Conservation (phyloP, 2,329 filamentous ascomycete genomes). For the Rugonectria rugulosa region DNA sequence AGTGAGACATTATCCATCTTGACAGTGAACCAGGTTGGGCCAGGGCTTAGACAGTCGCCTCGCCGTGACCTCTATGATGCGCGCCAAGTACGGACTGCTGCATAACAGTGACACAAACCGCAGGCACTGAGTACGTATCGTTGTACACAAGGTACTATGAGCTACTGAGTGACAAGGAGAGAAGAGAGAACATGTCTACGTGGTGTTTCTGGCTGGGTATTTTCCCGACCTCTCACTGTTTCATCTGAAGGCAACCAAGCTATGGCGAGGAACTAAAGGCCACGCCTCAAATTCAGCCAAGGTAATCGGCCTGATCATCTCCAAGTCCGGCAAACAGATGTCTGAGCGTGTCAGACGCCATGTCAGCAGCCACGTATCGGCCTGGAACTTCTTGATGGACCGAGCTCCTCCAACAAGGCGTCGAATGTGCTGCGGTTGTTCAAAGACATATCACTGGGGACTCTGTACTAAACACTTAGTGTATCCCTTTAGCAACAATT, state of each 20-base stretch:
- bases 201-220: too few relatives aligned
- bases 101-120: not conserved
- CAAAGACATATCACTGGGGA: too few relatives aligned
- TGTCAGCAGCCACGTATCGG: not conserved
- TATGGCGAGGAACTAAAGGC: not conserved
- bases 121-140: not conserved
- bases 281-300: not conserved
- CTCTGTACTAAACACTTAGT: too few relatives aligned
- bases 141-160: not conserved
- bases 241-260: not conserved
- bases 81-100: not conserved
- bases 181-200: not conserved
- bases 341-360: not conserved
- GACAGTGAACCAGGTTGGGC: not conserved
- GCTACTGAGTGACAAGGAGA: not conserved
- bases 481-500: not conserved
- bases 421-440: not conserved
- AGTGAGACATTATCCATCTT: not conserved
- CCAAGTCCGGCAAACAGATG: not conserved
- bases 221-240: not conserved
- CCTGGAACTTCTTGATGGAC: not conserved
- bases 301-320: not conserved
- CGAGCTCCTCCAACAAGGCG: not conserved
- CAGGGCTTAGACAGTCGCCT: not conserved
- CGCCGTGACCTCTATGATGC: not conserved